Evolutionary conservation across 2,329 filamentous ascomycete species (phyloP).

Genomic region (Neoscytalidium dimidiatum): DNA sequence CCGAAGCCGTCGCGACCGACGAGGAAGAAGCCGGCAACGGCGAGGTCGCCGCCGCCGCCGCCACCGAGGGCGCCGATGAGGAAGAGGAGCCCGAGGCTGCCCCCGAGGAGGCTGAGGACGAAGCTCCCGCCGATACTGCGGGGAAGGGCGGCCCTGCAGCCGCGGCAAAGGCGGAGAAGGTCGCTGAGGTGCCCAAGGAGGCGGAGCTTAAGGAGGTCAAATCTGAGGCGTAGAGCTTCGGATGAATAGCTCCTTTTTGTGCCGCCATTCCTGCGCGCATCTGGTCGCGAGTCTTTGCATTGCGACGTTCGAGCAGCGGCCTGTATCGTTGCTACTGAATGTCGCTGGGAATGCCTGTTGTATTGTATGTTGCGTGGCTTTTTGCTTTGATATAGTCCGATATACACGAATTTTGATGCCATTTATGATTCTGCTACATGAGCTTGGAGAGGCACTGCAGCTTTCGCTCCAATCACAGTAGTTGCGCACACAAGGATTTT

Average conservation of each 20-base stretch:
- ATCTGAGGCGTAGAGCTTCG: slow-evolving; percentile 24
- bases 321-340: background rate
- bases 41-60: slow-evolving; percentile 28
- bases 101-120: slow-evolving; percentile 26
- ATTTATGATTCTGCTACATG: background rate
- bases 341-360: background rate
- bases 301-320: background rate
- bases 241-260: background rate
- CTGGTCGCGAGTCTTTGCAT: background rate
- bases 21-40: slow-evolving; percentile 28
- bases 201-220: slow-evolving; percentile 32
- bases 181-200: slow-evolving; percentile 32
- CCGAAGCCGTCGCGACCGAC: slow-evolving; percentile 21
- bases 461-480: too few species aligned
- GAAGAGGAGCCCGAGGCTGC: slow-evolving; percentile 20
- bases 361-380: slow-evolving; percentile 11
- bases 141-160: slow-evolving; percentile 31
- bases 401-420: slow-evolving; percentile 11
- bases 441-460: background rate
- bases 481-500: too few species aligned
- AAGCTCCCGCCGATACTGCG: slow-evolving; percentile 29
- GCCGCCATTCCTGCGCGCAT: too few species aligned
- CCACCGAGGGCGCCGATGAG: slow-evolving; percentile 23
- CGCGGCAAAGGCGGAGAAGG: slow-evolving; percentile 31
- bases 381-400: slow-evolving; percentile 5